These are phyloP conservation scores for Pistacia vera DNA, from an alignment of 345 rosid genomes.

Conservation along the genomic window DNA sequence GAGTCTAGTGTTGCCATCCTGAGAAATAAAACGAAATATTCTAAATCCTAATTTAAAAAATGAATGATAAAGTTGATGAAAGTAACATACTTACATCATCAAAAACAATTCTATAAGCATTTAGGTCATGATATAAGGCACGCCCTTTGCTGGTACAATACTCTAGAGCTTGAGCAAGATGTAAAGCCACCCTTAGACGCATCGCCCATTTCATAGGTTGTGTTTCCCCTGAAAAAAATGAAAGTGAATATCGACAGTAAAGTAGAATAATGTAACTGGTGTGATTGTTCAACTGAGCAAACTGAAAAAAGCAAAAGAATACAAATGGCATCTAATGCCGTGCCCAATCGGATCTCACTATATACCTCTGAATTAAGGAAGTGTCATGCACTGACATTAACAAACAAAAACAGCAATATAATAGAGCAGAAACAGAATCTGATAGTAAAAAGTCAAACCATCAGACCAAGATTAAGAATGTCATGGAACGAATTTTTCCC, in stretches of 20 bases:
- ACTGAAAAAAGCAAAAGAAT: background rate
- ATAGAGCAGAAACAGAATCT: background rate
- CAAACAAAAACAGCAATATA: background rate
- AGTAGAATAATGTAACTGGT: slow-evolving; percentile 4
- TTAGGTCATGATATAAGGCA: slow-evolving; percentile 86
- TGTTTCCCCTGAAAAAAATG: slow-evolving; percentile 69
- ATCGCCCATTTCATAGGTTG: slow-evolving; percentile 98
- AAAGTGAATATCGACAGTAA: background rate
- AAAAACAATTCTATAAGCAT: slow-evolving; percentile 90
- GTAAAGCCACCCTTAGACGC: slow-evolving; percentile 90
- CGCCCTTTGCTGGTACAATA: slow-evolving; percentile 90
- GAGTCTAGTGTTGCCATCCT: slow-evolving; percentile 91
- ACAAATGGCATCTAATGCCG: background rate
- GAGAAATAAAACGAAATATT: slow-evolving; percentile 16
- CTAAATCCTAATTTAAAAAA: background rate
- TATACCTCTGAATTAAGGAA: background rate
- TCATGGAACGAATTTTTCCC: background rate
- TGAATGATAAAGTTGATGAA: slow-evolving; percentile 4
- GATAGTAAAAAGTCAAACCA: background rate
- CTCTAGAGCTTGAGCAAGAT: slow-evolving; percentile 94
- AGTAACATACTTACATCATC: slow-evolving; percentile 64
- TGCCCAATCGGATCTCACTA: slow-evolving; percentile 5
- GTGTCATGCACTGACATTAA: background rate
- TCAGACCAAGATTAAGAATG: background rate
- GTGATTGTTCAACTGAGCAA: slow-evolving; percentile 1